phyloP scores from a whole-genome alignment of 108 stramenopile species.

The Stephanodiscus triporus region DNA sequence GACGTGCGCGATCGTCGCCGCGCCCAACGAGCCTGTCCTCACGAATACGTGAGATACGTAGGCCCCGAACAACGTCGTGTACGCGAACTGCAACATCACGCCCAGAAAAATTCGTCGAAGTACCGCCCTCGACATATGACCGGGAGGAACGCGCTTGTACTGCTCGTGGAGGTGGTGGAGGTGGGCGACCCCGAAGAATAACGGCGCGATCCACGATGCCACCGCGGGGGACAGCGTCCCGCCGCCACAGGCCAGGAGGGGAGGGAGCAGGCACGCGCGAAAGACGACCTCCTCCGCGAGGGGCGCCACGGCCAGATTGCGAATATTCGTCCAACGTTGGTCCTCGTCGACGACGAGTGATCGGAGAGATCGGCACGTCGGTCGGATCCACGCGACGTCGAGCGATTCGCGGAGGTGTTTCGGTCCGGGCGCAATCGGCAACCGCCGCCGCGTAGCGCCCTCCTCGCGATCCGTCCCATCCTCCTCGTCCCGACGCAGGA shows the following conservation, averaged over 20 bases:
- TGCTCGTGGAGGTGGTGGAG: constrained; percentile 66
- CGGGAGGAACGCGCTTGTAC: constrained; percentile 20
- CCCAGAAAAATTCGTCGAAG: constrained; percentile 12
- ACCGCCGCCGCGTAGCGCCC: constrained; percentile 14
- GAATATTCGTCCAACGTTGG: constrained; percentile 57
- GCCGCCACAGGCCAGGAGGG: constrained; percentile 44
- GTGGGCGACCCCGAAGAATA: constrained; percentile 88
- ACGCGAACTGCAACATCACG: constrained; percentile 64
- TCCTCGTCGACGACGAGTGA: constrained; percentile 18
- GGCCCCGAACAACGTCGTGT: constrained; percentile 82
- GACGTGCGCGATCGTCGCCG: constrained; percentile 63
- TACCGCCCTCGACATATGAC: constrained; percentile 1
- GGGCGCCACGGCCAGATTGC: constrained; percentile 74
- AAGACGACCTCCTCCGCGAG: constrained; percentile 84
- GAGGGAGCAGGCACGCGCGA: constrained; percentile 72
- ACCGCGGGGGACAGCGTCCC: constrained; percentile 19
- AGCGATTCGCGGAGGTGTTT: constrained; percentile 22
- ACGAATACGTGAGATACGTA: constrained; percentile 75
- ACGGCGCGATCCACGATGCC: constrained; percentile 59
- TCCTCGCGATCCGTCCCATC: not conserved
- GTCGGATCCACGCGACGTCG: constrained; percentile 12
- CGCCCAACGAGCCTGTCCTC: constrained; percentile 62
- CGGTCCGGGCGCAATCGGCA: constrained; percentile 23
- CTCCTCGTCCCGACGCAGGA: constrained; percentile 8
- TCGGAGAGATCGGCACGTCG: constrained; percentile 17